A percentile compares a stretch with the other conserved stretches of the same genome.
These are phyloP conservation scores for Suhomyces anneliseae DNA, from an alignment of 1,139 yeast genomes.

Conservation along the genomic window DNA sequence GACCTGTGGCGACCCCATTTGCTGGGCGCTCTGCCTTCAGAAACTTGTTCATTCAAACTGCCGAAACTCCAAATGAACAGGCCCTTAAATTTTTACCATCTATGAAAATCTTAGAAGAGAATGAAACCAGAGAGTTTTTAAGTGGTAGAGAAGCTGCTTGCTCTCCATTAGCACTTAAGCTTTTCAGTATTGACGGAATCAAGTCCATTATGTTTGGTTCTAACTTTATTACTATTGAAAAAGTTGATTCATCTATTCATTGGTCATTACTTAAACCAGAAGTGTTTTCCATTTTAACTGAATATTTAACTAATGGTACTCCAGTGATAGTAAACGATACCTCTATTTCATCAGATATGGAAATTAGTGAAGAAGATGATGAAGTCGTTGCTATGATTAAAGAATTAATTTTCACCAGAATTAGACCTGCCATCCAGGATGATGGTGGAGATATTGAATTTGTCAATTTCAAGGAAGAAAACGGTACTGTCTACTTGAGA, in stretches of 20 bases:
- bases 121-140: constrained; percentile 53
- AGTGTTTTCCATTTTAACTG: constrained; percentile 80
- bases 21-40: constrained; percentile 11
- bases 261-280: constrained; percentile 90
- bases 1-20: neutral
- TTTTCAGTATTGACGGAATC: constrained; percentile 53
- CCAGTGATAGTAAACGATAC: constrained; percentile 45
- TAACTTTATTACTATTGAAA: constrained; percentile 82
- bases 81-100: constrained; percentile 50
- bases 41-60: constrained; percentile 40
- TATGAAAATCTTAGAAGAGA: constrained; percentile 41
- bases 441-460: constrained; percentile 85
- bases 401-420: constrained; percentile 89
- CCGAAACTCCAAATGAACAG: constrained; percentile 48
- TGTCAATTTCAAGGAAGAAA: constrained; percentile 59
- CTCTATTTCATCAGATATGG: constrained; percentile 36
- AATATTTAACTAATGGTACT: constrained; percentile 76
- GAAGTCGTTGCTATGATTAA: constrained; percentile 88
- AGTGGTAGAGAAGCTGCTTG: constrained; percentile 56
- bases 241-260: constrained; percentile 45
- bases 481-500: constrained; percentile 66
- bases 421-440: constrained; percentile 89
- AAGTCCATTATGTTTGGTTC: constrained; percentile 55
- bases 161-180: constrained; percentile 55
- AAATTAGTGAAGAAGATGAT: constrained; percentile 59